phyloP scores from a whole-genome alignment of 2,329 filamentous ascomycete genomes.

The Diaporthe capsici region DNA sequence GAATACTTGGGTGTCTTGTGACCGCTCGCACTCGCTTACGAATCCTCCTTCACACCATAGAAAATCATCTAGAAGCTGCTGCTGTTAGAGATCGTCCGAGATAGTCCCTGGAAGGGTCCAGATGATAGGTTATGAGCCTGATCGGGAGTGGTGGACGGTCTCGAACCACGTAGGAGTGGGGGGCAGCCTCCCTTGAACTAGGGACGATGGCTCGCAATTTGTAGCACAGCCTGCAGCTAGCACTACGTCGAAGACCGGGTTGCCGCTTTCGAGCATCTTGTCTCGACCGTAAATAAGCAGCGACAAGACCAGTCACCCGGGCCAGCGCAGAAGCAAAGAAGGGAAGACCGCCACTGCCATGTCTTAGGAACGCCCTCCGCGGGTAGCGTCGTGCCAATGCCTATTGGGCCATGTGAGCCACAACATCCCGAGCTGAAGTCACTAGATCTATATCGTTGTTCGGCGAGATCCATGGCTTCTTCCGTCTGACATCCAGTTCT shows the following conservation, averaged over 20 bases:
- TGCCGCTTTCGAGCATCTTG: background rate
- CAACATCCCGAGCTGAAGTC: background rate
- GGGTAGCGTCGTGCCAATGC: background rate
- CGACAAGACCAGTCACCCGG: background rate
- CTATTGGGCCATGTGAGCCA: background rate
- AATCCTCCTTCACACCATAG: background rate
- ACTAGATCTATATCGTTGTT: background rate
- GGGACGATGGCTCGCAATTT: background rate
- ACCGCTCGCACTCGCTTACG: background rate
- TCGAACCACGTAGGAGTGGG: background rate
- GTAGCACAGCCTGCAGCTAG: background rate
- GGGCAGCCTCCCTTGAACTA: background rate
- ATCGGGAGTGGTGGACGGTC: background rate
- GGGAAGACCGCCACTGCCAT: background rate
- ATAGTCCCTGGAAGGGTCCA: background rate
- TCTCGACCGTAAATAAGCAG: background rate
- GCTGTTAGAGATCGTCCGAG: too few species aligned
- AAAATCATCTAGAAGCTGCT: background rate
- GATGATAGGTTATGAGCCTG: background rate
- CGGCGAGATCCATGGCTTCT: background rate
- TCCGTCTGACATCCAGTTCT: background rate
- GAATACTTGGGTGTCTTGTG: background rate
- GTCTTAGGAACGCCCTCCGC: slow-evolving; percentile 3
- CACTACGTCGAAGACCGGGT: background rate
- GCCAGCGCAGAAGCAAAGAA: background rate